These are phyloP conservation scores for Stylosanthes scabra DNA, from an alignment of 331 rosid species.

Conservation along the genomic window DNA sequence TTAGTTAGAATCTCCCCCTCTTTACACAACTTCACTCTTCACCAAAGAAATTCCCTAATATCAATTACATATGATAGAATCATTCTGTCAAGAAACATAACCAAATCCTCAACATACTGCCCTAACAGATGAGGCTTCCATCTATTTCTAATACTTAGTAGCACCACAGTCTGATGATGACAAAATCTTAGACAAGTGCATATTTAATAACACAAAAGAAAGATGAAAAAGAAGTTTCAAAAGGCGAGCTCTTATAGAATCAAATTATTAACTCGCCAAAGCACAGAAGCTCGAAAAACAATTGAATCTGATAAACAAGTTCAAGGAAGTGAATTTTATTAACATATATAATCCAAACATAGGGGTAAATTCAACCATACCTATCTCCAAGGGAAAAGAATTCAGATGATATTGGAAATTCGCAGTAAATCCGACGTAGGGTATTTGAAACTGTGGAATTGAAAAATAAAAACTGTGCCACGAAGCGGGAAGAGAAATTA, in stretches of 20 bases:
- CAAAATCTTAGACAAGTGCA: conserved; percentile 4
- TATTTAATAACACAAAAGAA: not conserved
- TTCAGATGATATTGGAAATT: conserved; percentile 16
- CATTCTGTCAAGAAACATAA: not conserved
- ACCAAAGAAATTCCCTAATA: too few relatives aligned
- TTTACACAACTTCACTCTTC: too few relatives aligned
- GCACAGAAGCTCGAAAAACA: not conserved
- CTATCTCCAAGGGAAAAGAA: not conserved
- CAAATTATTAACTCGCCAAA: conserved; percentile 11
- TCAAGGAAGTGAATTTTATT: not conserved
- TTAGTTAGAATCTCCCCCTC: too few relatives aligned
- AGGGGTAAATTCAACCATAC: conserved; percentile 25
- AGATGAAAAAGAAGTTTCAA: too few relatives aligned
- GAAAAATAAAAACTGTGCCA: not conserved
- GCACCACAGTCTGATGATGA: conserved; percentile 17
- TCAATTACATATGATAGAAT: not conserved
- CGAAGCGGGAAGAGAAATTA: not conserved
- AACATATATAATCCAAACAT: not conserved
- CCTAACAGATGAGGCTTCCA: conserved; percentile 30
- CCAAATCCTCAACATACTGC: conserved; percentile 26
- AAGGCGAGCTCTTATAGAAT: not conserved
- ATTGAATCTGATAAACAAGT: not conserved
- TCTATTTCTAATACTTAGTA: conserved; percentile 11
- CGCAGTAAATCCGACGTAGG: conserved; percentile 13
- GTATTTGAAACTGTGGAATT: conserved; percentile 4